Evolutionary conservation across 2,329 filamentous ascomycete genomes (phyloP), one percentile per base, ranked within the genome.

Genomic region (Acephala macrosclerotiorum): DNA sequence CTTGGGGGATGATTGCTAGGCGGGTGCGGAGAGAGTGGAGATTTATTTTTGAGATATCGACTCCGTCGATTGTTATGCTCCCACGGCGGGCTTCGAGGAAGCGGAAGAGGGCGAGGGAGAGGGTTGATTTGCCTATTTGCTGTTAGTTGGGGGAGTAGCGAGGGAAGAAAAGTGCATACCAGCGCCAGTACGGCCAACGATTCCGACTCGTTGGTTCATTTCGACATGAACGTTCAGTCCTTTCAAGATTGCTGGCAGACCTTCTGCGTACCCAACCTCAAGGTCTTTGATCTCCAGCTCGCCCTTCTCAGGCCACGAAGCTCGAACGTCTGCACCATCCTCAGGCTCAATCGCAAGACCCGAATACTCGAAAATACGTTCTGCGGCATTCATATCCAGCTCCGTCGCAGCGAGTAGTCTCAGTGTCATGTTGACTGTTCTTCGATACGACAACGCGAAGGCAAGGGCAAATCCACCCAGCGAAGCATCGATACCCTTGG

Each of bases 321-420:
- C 88, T 0, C 90, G 87, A 0, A 89, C 85, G 14, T 83, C 80
- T 9, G 78, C 75, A 11, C 89, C 90, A n/a, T 80, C 86, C 58
- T 89, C 85, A n/a, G 85, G 81, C 74, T 93, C 91, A 0, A 85
- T 91, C 38, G 85, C 80, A 7, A 93, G 81, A 57, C 88, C 84
- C 0, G 88, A 85, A 76, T 94, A 94, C 75, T 94, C 91, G 3
- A 92, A 80, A 18, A 94, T 86, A 40, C 91, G 83, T 77, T 94
- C 91, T 0, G 89, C 87, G 0, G 91, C 86, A 72, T 93, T 93
- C 89, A 94, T 93, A 73, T 91, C 86, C 8, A 94, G 79, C 75
- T 95, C 91, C 20, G 92, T 80, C 66, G 85, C 87, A 0, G 90
- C 85, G 73, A 91, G 91, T 55, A 87, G 80, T 3, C 89, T 83